phyloP scores from a whole-genome alignment of 2,329 filamentous ascomycete genomes.

The Ophiostoma himal-ulmi region DNA sequence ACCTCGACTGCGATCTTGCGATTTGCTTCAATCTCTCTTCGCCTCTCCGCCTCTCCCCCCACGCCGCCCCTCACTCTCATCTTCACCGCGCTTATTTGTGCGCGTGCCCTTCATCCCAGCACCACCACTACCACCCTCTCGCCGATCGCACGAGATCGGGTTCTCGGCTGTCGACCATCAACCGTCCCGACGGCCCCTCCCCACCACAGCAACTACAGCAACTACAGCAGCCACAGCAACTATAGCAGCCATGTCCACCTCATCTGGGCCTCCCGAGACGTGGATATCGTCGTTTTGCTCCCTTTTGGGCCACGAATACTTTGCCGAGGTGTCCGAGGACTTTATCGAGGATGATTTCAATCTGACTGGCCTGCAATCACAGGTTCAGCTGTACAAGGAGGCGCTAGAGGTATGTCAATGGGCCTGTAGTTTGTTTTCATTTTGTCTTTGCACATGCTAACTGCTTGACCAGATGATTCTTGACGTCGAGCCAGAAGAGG shows the following conservation, averaged over 20 bases:
- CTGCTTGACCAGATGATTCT: conserved; percentile 85
- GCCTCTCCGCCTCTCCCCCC: background rate
- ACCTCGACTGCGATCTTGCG: background rate
- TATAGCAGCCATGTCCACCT: conserved; percentile 48
- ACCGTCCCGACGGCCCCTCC: background rate
- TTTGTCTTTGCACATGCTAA: background rate
- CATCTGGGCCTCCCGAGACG: conserved; percentile 65
- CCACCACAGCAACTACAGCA: background rate
- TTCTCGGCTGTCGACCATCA: background rate
- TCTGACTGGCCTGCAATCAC: conserved; percentile 85
- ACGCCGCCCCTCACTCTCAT: background rate
- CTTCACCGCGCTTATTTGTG: background rate
- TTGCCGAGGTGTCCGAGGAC: conserved; percentile 96
- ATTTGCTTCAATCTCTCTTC: background rate
- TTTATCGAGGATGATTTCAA: conserved; percentile 99
- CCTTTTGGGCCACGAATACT: conserved; percentile 94
- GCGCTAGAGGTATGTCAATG: conserved; percentile 65
- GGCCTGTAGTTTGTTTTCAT: background rate
- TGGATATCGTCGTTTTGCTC: conserved; percentile 99
- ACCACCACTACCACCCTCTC: background rate
- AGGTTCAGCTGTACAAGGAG: conserved; percentile 98
- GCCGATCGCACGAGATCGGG: background rate
- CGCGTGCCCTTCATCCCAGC: background rate
- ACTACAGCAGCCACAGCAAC: background rate
- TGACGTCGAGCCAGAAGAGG: conserved; percentile 93